Percentiles rank a stretch among this genome's conserved stretches.
phyloP scores from a whole-genome alignment of 768 basidiomycete genomes.

The Amanita pallidorosea region DNA sequence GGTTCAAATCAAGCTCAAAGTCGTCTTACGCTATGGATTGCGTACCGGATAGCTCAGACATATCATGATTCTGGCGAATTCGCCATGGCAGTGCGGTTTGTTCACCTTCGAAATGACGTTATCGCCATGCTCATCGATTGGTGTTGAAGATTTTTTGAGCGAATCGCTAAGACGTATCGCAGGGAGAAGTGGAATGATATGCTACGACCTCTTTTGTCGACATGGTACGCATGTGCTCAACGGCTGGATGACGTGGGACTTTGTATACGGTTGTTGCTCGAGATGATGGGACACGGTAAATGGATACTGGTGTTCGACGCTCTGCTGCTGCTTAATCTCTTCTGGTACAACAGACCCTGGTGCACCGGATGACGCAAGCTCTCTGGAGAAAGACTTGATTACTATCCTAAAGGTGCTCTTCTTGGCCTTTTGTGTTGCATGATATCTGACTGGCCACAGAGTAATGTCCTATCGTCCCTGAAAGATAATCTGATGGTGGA shows the following conservation, averaged over 20 bases:
- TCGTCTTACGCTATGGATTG: conserved; percentile 83
- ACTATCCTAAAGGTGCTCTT: conserved; percentile 49
- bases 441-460: conserved; percentile 29
- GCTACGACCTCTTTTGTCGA: conserved; percentile 60
- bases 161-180: conserved; percentile 84
- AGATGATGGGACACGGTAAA: conserved; percentile 75
- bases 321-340: not conserved
- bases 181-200: conserved; percentile 72
- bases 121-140: not conserved
- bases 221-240: conserved; percentile 80
- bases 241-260: conserved; percentile 68
- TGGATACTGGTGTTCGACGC: conserved; percentile 2
- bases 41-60: conserved; percentile 80
- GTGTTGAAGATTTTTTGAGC: conserved; percentile 74
- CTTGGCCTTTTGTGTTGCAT: not conserved
- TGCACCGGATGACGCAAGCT: conserved; percentile 34
- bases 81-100: conserved; percentile 80
- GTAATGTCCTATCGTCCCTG: conserved; percentile 52
- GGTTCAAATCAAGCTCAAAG: conserved; percentile 45
- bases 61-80: conserved; percentile 75
- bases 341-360: conserved; percentile 17
- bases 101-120: not conserved
- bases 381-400: conserved; percentile 61
- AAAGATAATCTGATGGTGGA: conserved; percentile 52
- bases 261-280: conserved; percentile 65